A percentile compares a stretch with the other conserved stretches of the same genome.
phyloP scores from a whole-genome alignment of 2,329 filamentous ascomycete genomes.

The Colletotrichum eleusines region DNA sequence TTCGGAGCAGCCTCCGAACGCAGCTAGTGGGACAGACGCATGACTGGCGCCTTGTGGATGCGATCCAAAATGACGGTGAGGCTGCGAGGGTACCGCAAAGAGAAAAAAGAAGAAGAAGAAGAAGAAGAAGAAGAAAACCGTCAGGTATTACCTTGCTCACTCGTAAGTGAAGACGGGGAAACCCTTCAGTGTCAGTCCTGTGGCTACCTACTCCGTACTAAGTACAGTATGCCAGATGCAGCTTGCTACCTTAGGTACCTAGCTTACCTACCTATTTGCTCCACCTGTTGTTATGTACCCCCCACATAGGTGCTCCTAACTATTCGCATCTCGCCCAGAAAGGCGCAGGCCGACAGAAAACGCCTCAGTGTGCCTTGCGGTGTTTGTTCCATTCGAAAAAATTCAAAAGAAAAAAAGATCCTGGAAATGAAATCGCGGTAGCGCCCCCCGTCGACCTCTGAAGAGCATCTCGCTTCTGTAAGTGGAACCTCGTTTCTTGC shows the following conservation, averaged over 20 bases:
- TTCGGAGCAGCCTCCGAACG: slow-evolving; percentile 23
- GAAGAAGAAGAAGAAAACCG: not conserved
- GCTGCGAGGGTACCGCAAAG: no score
- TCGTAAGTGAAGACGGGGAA: not conserved
- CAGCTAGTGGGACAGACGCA: slow-evolving; percentile 17
- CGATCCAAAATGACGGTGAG: slow-evolving; percentile 12
- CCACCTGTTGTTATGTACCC: no score
- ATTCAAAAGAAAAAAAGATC: no score
- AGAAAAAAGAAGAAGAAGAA: no score
- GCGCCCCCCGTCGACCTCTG: not conserved
- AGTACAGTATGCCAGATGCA: not conserved
- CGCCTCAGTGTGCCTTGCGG: not conserved
- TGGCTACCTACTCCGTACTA: no score
- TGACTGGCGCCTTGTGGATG: slow-evolving; percentile 4
- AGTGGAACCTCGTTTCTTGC: no score
- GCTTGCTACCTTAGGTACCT: not conserved
- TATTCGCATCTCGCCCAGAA: not conserved
- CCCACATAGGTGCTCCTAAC: not conserved
- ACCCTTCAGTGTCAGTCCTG: not conserved
- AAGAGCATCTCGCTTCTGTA: no score
- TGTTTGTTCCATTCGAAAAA: not conserved
- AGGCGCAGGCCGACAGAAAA: not conserved
- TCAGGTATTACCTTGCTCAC: not conserved
- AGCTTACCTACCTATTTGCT: no score
- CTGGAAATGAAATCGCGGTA: no score